Evolutionary conservation across 192 early-diverging fungal genomes (phyloP), one percentile per base, ranked within the genome.

Genomic region (Thamnidium elegans): DNA sequence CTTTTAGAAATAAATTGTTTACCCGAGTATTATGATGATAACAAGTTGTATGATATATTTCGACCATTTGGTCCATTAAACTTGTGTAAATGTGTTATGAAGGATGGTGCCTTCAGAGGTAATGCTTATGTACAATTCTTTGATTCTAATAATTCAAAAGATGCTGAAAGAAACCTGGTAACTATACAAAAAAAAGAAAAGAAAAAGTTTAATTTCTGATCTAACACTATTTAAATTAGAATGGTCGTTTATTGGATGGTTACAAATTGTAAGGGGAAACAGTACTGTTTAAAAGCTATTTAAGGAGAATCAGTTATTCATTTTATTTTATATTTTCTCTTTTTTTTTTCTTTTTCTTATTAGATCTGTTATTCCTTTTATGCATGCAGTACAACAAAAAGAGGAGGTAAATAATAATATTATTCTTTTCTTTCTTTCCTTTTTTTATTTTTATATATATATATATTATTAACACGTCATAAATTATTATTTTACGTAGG

Each of bases 51-150:
- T 47, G 36, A 75, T 23, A 13, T 73, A 2, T 80, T 80, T 44
- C 69, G 76, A n/a, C 65, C 69, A 5, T 80, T 47, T 61, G 79
- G 79, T 32, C 72, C 79, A 46, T 62, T 80, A 23, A 63, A 66
- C 51, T 26, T 68, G 42, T 76, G 74, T 62, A 67, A 65, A 50
- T 56, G 58, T n/a, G 19, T 62, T 2, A 58, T 64, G 54, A 56
- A 75, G 42, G 62, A 56, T 39, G 50, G 56, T 43, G 52, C 43
- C 7, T 71, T 68, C 60, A 56, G 46, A 53, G 70, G 68, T 5
- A 47, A 14, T 36, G 79, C 72, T n/a, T 58, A 67, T 10, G 61
- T 80, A 9, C 75, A 75, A 34, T 80, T 56, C 53, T 80, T 78
- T 58, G 65, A 36, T 14, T 62, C 72, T 30, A 50, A 59, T 7